Evolutionary conservation across 257 asterid species (phyloP).

Genomic region (Lycium barbarum): DNA sequence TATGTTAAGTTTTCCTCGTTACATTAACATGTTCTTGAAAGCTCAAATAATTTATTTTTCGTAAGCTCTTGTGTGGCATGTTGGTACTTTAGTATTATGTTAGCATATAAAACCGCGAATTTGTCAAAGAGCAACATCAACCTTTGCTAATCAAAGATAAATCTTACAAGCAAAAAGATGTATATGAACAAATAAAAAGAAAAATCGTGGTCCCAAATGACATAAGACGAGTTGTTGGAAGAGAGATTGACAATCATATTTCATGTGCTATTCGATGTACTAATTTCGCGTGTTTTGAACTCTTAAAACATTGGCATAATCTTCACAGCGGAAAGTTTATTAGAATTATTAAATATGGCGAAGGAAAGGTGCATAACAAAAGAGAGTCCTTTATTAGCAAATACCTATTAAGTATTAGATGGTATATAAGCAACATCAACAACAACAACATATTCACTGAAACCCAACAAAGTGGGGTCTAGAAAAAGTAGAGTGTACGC

Average conservation of each 20-base stretch:
- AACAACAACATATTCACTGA: too few relatives aligned
- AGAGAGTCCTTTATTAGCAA: too few relatives aligned
- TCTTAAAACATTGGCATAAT: not conserved
- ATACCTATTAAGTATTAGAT: too few relatives aligned
- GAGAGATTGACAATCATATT: not conserved
- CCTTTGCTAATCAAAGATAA: not conserved
- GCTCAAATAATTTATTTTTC: not conserved
- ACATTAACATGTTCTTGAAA: too few relatives aligned
- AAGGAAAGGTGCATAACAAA: too few relatives aligned
- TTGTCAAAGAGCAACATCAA: not conserved
- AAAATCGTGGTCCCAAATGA: not conserved
- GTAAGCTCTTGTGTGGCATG: not conserved
- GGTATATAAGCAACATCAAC: too few relatives aligned
- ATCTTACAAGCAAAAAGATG: not conserved
- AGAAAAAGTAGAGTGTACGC: too few relatives aligned
- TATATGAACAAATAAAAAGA: too few relatives aligned
- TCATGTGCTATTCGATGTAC: not conserved
- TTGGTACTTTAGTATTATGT: not conserved
- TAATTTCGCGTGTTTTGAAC: not conserved
- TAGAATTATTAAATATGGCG: too few relatives aligned
- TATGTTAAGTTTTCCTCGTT: not conserved
- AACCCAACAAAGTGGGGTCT: too few relatives aligned
- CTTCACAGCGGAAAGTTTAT: too few relatives aligned
- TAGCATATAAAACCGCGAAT: not conserved
- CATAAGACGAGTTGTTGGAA: not conserved